Percentiles rank a stretch among this genome's conserved stretches.
These are phyloP conservation scores for Daldinia bambusicola DNA, from an alignment of 495 filamentous ascomycete genomes.

Conservation along the genomic window DNA sequence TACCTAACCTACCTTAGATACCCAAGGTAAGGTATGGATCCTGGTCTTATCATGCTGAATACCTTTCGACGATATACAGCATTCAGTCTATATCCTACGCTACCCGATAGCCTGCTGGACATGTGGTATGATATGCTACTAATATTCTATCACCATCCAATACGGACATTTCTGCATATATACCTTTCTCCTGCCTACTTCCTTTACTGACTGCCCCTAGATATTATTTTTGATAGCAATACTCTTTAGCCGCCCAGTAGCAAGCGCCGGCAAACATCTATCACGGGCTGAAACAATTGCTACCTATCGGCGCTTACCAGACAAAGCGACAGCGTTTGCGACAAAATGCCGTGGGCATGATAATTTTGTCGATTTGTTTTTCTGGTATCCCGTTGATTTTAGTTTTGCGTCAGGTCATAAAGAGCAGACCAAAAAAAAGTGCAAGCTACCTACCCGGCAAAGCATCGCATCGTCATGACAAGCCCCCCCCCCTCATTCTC, in stretches of 20 bases:
- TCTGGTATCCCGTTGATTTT: background rate
- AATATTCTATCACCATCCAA: constrained; percentile 1
- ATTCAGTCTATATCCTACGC: constrained; percentile 6
- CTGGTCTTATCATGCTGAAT: constrained; percentile 27
- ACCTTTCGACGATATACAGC: constrained; percentile 30
- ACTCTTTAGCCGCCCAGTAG: constrained; percentile 14
- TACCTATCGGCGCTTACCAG: constrained; percentile 32
- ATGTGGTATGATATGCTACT: background rate
- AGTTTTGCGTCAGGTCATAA: constrained; percentile 35
- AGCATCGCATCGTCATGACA: constrained; percentile 37
- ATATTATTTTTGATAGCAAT: background rate
- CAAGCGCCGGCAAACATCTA: constrained; percentile 32
- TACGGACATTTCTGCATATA: background rate
- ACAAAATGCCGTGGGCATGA: constrained; percentile 15
- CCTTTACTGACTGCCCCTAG: background rate
- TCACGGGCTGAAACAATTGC: constrained; percentile 24
- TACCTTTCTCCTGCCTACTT: background rate
- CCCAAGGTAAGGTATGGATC: constrained; percentile 2
- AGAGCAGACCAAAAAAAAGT: constrained; percentile 15
- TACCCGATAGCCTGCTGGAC: background rate
- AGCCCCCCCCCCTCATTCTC: constrained; percentile 5
- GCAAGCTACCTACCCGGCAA: constrained; percentile 21
- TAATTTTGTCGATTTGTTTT: background rate
- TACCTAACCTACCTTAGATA: too few species aligned
- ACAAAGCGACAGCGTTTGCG: background rate